Evolutionary conservation across 2,329 filamentous ascomycete species (phyloP).

Genomic region (Colletotrichum cereale): DNA sequence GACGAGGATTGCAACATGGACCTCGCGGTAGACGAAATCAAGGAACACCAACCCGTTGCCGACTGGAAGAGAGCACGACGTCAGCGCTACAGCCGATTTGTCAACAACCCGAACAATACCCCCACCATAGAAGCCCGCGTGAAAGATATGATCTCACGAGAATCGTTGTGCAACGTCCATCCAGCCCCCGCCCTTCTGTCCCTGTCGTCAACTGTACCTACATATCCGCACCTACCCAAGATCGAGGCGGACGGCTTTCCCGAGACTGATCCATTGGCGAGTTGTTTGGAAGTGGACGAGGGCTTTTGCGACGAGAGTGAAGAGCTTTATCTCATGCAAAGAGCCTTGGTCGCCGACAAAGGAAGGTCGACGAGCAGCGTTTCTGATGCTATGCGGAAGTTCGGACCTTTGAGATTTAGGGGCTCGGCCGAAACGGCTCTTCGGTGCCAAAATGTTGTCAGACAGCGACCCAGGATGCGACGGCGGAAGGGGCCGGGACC

Average conservation of each 20-base stretch:
- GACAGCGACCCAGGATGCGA: conserved; percentile 38
- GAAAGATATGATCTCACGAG: conserved; percentile 24
- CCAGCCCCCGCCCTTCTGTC: neutral
- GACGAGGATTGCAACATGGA: conserved; percentile 35
- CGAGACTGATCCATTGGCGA: neutral
- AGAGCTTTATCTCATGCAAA: conserved; percentile 8
- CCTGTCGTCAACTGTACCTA: neutral
- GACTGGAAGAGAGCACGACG: conserved; percentile 36
- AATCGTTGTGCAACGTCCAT: conserved; percentile 25
- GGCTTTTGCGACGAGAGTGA: conserved; percentile 33
- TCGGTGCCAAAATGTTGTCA: conserved; percentile 35
- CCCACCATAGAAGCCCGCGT: conserved; percentile 28
- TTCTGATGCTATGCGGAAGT: neutral
- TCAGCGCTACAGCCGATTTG: conserved; percentile 30
- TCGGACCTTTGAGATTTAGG: conserved; percentile 29
- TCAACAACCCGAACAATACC: conserved; percentile 33
- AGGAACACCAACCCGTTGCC: conserved; percentile 25
- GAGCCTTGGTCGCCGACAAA: neutral
- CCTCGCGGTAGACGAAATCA: conserved; percentile 14
- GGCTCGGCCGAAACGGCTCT: conserved; percentile 34
- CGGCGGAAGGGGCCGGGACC: conserved; percentile 28
- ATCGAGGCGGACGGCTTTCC: conserved; percentile 21
- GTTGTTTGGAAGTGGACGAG: conserved; percentile 30
- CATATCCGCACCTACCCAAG: conserved; percentile 2
- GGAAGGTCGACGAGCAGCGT: neutral